Conservation (phyloP, 306 rosid species). For the Delonix regia region DNA sequence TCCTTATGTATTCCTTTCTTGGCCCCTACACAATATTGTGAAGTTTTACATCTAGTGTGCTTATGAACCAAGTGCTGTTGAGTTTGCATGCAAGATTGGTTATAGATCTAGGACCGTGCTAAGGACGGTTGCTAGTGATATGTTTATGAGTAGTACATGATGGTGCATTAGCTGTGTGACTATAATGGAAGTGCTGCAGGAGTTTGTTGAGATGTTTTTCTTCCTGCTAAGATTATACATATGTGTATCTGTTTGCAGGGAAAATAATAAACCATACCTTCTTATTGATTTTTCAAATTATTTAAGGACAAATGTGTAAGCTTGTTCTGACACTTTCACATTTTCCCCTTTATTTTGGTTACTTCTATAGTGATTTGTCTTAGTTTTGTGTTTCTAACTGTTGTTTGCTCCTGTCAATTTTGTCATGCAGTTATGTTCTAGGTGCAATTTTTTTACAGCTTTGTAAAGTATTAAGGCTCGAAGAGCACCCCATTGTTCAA, state of each 20-base stretch:
- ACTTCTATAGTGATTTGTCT: conserved; percentile 15
- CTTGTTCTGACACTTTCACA: conserved; percentile 20
- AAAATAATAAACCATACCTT: conserved; percentile 67
- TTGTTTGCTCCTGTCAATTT: conserved; percentile 30
- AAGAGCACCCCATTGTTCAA: conserved; percentile 67
- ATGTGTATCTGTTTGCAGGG: conserved; percentile 53
- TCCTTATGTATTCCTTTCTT: not conserved
- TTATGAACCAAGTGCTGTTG: conserved; percentile 3
- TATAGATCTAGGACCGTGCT: not conserved
- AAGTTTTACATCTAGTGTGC: not conserved
- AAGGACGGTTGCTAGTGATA: conserved; percentile 11
- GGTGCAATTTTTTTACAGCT: conserved; percentile 88
- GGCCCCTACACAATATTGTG: not conserved
- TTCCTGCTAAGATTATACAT: conserved; percentile 20
- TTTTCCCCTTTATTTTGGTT: not conserved
- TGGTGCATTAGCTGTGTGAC: not conserved
- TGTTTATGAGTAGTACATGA: conserved; percentile 1
- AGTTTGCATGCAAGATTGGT: conserved; percentile 3
- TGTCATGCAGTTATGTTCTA: conserved; percentile 66
- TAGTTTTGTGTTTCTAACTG: conserved; percentile 24
- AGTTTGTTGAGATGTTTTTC: not conserved
- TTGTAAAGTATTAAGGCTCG: conserved; percentile 68
- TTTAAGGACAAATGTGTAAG: conserved; percentile 65
- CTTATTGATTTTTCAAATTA: conserved; percentile 83
- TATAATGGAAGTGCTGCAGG: conserved; percentile 15